These are phyloP conservation scores for Chrysoporthe deuterocubensis DNA, from an alignment of 2,329 filamentous ascomycete species.

Conservation along the genomic window DNA sequence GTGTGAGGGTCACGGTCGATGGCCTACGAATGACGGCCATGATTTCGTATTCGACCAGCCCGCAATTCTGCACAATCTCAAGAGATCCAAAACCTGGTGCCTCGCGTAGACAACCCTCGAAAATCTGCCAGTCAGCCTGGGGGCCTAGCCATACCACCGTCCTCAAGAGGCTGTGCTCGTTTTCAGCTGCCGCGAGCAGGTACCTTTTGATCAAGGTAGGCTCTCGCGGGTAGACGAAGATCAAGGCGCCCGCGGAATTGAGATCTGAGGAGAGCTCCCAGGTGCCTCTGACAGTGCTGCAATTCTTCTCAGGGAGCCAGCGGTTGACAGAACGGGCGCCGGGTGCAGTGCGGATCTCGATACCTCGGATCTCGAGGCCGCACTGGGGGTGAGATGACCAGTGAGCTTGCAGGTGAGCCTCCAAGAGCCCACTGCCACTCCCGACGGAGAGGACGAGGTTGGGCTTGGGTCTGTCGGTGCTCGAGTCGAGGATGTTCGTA, in stretches of 20 bases:
- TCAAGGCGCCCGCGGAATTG: neutral
- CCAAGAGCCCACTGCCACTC: conserved; percentile 27
- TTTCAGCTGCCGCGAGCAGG: neutral
- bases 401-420: conserved; percentile 21
- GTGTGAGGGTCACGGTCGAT: neutral
- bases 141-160: conserved; percentile 24
- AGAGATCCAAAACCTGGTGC: conserved; percentile 11
- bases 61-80: neutral
- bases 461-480: neutral
- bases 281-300: conserved; percentile 21
- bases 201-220: conserved; percentile 15
- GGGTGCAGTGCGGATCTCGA: conserved; percentile 19
- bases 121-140: conserved; percentile 22
- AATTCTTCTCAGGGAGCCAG: conserved; percentile 19
- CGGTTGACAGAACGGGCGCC: conserved; percentile 12
- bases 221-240: conserved; percentile 27
- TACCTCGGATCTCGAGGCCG: conserved; percentile 12
- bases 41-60: conserved; percentile 26
- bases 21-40: conserved; percentile 15
- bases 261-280: conserved; percentile 19
- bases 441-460: conserved; percentile 25
- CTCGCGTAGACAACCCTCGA: neutral
- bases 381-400: neutral
- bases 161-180: neutral
- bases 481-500: conserved; percentile 10